Percentiles rank a stretch among this genome's conserved stretches.
phyloP scores from a whole-genome alignment of 306 rosid species.

The Pyrus bretschneideri region DNA sequence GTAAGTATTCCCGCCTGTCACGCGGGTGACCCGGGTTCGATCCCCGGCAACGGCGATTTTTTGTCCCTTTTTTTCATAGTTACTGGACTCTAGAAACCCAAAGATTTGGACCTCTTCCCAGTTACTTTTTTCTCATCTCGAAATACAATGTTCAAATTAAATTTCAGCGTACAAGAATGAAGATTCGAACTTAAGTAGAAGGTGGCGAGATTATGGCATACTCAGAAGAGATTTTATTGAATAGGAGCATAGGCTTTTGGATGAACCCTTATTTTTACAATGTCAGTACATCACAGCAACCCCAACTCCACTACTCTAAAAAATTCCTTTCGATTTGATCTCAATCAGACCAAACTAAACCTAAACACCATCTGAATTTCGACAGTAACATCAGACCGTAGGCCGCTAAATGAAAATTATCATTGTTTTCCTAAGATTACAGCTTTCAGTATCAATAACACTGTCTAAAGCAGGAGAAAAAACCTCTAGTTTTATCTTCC shows the following conservation, averaged over 20 bases:
- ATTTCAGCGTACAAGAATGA: no score
- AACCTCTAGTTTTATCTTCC: conserved; percentile 55
- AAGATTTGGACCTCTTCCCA: no score
- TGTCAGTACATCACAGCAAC: conserved; percentile 69
- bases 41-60: conserved; percentile 32
- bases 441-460: conserved; percentile 46
- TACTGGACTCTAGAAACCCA: no score
- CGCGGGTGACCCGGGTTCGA: conserved; percentile 43
- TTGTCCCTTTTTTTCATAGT: not conserved
- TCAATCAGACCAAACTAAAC: conserved; percentile 20
- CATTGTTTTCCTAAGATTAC: conserved; percentile 11
- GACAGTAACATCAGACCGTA: not conserved
- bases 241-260: conserved; percentile 56
- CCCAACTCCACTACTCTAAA: conserved; percentile 50
- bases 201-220: not conserved
- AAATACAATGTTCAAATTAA: no score
- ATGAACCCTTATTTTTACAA: conserved; percentile 57
- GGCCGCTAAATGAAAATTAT: no score
- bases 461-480: conserved; percentile 66
- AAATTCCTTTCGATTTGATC: not conserved
- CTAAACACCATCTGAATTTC: not conserved
- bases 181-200: no score
- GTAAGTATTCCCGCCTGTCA: conserved; percentile 42
- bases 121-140: no score
- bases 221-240: not conserved